phyloP scores from a whole-genome alignment of 2,329 filamentous ascomycete species.

The Talaromyces sp. region DNA sequence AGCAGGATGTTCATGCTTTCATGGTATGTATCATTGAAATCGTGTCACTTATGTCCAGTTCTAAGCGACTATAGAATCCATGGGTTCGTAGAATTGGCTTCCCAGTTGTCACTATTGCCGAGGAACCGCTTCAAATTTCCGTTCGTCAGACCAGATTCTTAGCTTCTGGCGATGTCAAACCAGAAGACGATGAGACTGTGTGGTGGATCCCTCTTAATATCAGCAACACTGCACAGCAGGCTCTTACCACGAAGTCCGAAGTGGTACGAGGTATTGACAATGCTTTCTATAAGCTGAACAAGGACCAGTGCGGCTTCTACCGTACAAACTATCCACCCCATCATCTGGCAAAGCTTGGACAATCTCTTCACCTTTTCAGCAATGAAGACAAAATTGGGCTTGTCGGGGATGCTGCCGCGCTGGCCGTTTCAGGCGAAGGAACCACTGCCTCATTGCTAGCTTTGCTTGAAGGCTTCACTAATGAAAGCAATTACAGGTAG shows the following conservation, averaged over 20 bases:
- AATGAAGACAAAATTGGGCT: slow-evolving; percentile 90
- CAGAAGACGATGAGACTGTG: slow-evolving; percentile 82
- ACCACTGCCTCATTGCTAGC: slow-evolving; percentile 76
- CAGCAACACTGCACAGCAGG: slow-evolving; percentile 60
- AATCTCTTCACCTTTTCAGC: slow-evolving; percentile 68
- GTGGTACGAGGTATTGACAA: slow-evolving; percentile 62
- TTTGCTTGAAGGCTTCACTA: slow-evolving; percentile 76
- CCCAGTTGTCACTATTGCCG: slow-evolving; percentile 78
- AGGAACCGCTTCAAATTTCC: slow-evolving; percentile 75
- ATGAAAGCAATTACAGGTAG: slow-evolving; percentile 73
- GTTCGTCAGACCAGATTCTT: slow-evolving; percentile 86
- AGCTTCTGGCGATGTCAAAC: slow-evolving; percentile 81
- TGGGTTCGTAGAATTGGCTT: slow-evolving; percentile 98
- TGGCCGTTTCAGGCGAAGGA: slow-evolving; percentile 81
- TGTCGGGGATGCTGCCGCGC: slow-evolving; percentile 80
- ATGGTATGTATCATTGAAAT: slow-evolving; percentile 53
- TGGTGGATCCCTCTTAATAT: slow-evolving; percentile 96
- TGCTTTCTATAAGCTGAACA: slow-evolving; percentile 93
- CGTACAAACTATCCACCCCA: slow-evolving; percentile 88
- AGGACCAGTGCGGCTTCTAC: slow-evolving; percentile 82
- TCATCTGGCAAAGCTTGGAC: slow-evolving; percentile 73
- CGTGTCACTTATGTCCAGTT: not conserved
- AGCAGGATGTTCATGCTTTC: slow-evolving; percentile 75
- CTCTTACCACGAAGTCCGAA: slow-evolving; percentile 70
- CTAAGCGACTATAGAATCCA: slow-evolving; percentile 46